Conservation (phyloP, 2,329 filamentous ascomycete species). For the Rhynchosporium graminicola region DNA sequence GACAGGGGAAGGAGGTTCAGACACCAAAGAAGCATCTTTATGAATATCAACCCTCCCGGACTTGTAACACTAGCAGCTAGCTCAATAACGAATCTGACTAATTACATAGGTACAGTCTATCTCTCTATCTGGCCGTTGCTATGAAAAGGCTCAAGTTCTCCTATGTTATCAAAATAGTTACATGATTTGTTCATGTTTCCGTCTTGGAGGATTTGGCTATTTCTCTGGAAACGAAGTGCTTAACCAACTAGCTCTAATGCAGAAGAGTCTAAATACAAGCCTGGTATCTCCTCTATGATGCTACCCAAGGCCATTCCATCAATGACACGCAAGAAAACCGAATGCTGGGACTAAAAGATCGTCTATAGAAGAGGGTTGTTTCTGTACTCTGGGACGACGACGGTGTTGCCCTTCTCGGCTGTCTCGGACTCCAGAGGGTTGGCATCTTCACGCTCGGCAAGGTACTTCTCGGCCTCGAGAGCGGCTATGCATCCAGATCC, state of each 20-base stretch:
- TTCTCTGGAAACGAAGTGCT: slow-evolving; percentile 7
- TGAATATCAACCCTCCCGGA: too few species aligned
- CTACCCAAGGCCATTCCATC: neutral
- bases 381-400: slow-evolving; percentile 60
- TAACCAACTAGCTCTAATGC: neutral
- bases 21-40: too few species aligned
- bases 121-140: too few species aligned
- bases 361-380: slow-evolving; percentile 63
- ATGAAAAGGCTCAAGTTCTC: too few species aligned
- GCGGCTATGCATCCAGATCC: slow-evolving; percentile 94
- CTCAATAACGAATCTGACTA: too few species aligned
- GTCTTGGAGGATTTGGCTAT: neutral
- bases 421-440: slow-evolving; percentile 45
- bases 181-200: too few species aligned
- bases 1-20: too few species aligned
- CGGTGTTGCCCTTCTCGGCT: slow-evolving; percentile 48
- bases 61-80: too few species aligned
- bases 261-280: neutral
- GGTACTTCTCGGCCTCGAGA: slow-evolving; percentile 91
- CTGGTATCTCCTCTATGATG: slow-evolving; percentile 7
- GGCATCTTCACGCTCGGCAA: slow-evolving; percentile 61
- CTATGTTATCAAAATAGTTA: too few species aligned
- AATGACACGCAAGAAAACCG: slow-evolving; percentile 5
- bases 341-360: neutral
- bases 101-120: too few species aligned